These are phyloP conservation scores for Pisolithus sp. DNA, from an alignment of 768 basidiomycete species.

Conservation along the genomic window DNA sequence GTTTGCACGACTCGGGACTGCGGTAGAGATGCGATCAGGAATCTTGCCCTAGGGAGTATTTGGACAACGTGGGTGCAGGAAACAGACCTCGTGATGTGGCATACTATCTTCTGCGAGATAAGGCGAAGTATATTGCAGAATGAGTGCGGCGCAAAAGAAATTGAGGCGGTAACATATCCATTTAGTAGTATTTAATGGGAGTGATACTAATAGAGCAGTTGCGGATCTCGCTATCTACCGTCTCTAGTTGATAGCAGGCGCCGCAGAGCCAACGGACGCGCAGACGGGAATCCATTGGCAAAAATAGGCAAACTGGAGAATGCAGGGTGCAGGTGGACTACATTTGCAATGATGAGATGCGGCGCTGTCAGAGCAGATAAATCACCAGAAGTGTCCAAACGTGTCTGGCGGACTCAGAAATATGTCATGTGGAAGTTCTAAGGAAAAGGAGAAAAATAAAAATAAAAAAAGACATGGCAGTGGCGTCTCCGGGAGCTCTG, in stretches of 20 bases:
- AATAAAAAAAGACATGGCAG: no score
- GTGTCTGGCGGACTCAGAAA: no score
- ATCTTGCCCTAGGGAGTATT: neutral
- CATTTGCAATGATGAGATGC: neutral
- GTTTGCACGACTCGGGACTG: neutral
- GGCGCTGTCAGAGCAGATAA: neutral
- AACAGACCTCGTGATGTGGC: neutral
- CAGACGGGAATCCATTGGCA: no score
- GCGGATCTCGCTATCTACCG: no score
- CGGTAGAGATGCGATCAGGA: neutral
- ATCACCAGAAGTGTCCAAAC: neutral
- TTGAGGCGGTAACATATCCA: neutral
- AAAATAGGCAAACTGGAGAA: neutral
- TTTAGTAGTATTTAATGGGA: neutral
- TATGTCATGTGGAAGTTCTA: no score
- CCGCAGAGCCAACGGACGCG: no score
- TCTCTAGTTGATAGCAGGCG: no score
- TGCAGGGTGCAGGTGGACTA: neutral
- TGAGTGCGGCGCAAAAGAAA: neutral
- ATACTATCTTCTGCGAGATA: neutral
- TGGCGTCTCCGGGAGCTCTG: no score
- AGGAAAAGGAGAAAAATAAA: no score
- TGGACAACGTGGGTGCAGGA: neutral
- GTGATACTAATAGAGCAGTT: no score
- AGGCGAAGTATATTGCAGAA: neutral